Evolutionary conservation across 2,329 filamentous ascomycete species (phyloP), one percentile per base, ranked within the genome.

Genomic region (Pyrenophora graminea): DNA sequence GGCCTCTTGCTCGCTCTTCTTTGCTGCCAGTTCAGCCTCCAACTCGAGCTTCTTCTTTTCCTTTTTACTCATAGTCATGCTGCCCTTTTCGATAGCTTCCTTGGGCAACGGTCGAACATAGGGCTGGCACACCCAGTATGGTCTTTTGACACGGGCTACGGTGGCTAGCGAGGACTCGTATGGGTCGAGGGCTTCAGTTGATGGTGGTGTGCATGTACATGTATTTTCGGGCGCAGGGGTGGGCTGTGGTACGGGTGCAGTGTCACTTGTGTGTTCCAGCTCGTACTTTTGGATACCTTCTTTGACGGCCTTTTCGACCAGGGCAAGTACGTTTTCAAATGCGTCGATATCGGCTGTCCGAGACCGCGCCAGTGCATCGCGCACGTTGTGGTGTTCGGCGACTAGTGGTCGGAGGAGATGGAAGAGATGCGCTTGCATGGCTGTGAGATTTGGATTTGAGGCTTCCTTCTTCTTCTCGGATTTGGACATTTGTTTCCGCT

Each of bases 371-470:
- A 99, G 81, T n/a, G 87, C 84, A 69, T 97, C 91, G 27, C 94
- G 85, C 27, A 97, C 85, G 60, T 94, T 82, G 19, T 90, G 92
- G 73, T 97, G 89, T 55, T 81, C 82, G 2, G 86, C 80, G 30
- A 99, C 86, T 19, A 97, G 82, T 27, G 93, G 86, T 13, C 93
- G 84, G 18, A 97, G 82, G 21, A 99, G 82, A 71, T 96, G 89
- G 79, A 99, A 99, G 37, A 97, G 83, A 73, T 99, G 94, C 0
- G 91, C 85, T 73, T 97, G 92, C 81, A 97, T 90, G 30, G 86
- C 86, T 9, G 83, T 80, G 40, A 96, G 79, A 71, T 94, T 97
- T 3, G 82, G 79, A 19, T 82, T 80, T 3, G 68, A 71, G 77
- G 83, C 64, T 53, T 77, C 75, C 10, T 78, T 79, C 53, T 70